These are phyloP conservation scores for Lactuca sativa DNA, from an alignment of 129 eudicot genomes.

Conservation along the genomic window DNA sequence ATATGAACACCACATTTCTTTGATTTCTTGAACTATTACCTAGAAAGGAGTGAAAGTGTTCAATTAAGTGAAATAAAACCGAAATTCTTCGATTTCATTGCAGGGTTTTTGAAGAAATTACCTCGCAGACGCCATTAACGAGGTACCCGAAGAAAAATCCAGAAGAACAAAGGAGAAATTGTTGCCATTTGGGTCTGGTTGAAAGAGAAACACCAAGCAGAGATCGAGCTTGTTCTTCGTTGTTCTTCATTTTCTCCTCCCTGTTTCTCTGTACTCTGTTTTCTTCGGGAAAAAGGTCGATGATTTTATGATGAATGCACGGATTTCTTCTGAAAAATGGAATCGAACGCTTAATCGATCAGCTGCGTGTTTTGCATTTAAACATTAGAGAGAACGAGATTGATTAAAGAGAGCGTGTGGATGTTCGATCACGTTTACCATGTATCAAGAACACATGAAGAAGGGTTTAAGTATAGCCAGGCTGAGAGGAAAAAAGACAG, in stretches of 20 bases:
- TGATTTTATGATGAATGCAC: background rate
- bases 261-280: background rate
- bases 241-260: slow-evolving; percentile 49
- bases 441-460: slow-evolving; percentile 3
- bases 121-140: slow-evolving; percentile 84
- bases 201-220: slow-evolving; percentile 61
- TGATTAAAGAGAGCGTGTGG: slow-evolving; percentile 7
- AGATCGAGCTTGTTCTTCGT: slow-evolving; percentile 58
- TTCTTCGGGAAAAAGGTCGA: background rate
- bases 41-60: background rate
- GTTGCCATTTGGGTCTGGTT: slow-evolving; percentile 64
- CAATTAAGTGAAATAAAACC: background rate
- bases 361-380: background rate
- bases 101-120: slow-evolving; percentile 5
- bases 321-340: background rate
- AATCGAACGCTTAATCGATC: background rate
- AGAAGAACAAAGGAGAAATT: slow-evolving; percentile 72
- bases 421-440: slow-evolving; percentile 30
- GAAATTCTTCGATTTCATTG: background rate
- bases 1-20: background rate
- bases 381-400: background rate
- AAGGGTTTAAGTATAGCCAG: background rate
- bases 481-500: background rate
- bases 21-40: background rate
- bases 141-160: slow-evolving; percentile 88